Evolutionary conservation across 208 protist species (phyloP).

Genomic region (Trypanosomatidae sp.): DNA sequence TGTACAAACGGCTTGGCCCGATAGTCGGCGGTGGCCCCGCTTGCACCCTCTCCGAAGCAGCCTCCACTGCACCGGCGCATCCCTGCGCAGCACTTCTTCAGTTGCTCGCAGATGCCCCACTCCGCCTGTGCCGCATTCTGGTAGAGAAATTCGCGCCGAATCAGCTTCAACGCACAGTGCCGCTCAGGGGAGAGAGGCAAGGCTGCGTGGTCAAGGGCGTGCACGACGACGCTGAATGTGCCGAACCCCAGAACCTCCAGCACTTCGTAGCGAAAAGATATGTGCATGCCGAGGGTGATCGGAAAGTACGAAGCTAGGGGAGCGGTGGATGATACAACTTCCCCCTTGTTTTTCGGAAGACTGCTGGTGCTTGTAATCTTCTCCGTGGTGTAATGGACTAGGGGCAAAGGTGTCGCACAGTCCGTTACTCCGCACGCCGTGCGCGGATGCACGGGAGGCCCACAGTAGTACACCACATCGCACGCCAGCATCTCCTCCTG

Average conservation of each 20-base stretch:
- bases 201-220: conserved; percentile 81
- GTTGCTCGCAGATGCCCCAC: conserved; percentile 33
- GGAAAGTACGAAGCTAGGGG: conserved; percentile 75
- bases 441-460: conserved; percentile 38
- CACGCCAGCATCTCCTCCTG: conserved; percentile 75
- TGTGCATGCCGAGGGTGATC: conserved; percentile 88
- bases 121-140: conserved; percentile 49
- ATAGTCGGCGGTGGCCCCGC: background rate
- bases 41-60: background rate
- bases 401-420: background rate
- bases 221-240: conserved; percentile 82
- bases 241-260: conserved; percentile 72
- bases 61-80: conserved; percentile 8
- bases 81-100: conserved; percentile 25
- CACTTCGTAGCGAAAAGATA: conserved; percentile 89
- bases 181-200: conserved; percentile 30
- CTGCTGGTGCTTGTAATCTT: background rate
- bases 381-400: background rate
- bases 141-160: conserved; percentile 38
- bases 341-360: background rate
- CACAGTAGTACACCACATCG: conserved; percentile 82
- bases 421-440: conserved; percentile 17
- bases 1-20: background rate
- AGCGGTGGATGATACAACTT: background rate
- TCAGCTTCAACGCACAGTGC: conserved; percentile 30